Conservation (phyloP, 176 grass and related monocot genomes). For the Phragmites australis region DNA sequence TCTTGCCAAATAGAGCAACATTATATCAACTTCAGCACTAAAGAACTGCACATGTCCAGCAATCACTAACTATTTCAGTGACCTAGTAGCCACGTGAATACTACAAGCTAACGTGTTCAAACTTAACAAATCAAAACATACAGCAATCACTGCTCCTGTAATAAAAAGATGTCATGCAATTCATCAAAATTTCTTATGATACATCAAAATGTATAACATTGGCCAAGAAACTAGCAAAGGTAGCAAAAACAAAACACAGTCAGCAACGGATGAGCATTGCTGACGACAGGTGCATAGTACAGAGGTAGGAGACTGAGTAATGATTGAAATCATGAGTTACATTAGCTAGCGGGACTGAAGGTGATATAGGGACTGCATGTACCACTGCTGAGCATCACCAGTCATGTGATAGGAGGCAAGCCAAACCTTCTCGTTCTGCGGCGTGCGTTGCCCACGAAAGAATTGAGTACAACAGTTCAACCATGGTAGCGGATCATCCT, state of each 20-base stretch:
- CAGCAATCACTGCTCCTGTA: no score
- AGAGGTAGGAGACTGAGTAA: neutral
- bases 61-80: neutral
- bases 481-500: no score
- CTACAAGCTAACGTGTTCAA: no score
- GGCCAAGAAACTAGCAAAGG: neutral
- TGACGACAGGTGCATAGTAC: neutral
- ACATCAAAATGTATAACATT: neutral
- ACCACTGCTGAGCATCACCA: no score
- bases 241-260: neutral
- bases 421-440: no score
- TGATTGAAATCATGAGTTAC: neutral
- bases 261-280: neutral
- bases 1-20: constrained; percentile 15
- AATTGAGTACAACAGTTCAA: no score
- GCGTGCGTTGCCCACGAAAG: no score
- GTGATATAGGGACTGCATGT: no score
- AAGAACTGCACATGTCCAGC: neutral
- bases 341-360: neutral
- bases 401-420: no score
- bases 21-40: constrained; percentile 6
- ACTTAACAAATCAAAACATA: no score
- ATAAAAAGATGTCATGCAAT: no score
- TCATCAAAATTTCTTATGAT: neutral
- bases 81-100: neutral